Evolutionary conservation across 345 rosid genomes (phyloP).

Genomic region (Eucalyptus camaldulensis): DNA sequence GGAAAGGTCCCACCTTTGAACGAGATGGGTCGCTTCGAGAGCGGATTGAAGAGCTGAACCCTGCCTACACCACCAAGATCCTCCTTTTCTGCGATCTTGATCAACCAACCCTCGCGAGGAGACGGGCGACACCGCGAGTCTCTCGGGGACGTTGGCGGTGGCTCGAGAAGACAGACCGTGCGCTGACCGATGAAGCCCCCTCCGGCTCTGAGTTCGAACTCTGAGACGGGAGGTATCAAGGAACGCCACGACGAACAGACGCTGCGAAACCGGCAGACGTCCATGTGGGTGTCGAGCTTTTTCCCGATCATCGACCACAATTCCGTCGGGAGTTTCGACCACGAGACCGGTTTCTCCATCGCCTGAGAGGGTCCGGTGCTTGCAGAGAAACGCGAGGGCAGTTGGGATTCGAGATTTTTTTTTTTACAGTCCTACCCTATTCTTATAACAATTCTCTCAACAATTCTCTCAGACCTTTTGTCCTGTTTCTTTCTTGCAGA

Average conservation of each 20-base stretch:
- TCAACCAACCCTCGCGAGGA: constrained; percentile 1
- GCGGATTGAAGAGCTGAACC: background rate
- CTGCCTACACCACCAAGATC: background rate
- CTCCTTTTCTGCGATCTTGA: background rate
- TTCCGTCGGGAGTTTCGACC: constrained; percentile 1
- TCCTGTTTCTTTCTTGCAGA: too few relatives aligned
- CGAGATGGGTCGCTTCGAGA: background rate
- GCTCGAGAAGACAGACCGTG: background rate
- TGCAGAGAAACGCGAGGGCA: too few relatives aligned
- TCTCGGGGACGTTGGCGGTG: background rate
- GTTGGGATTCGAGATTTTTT: background rate
- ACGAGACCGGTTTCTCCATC: background rate
- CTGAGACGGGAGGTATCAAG: background rate
- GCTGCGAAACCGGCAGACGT: constrained; percentile 1
- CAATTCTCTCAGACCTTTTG: too few relatives aligned
- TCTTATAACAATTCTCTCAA: too few relatives aligned
- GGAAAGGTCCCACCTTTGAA: background rate
- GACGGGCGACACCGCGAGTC: background rate
- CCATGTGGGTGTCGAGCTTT: background rate
- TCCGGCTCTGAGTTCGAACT: background rate
- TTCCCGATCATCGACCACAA: background rate
- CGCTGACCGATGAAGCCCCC: background rate
- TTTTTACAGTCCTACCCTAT: too few relatives aligned
- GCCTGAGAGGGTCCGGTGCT: background rate
- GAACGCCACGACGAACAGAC: constrained; percentile 11